Percentiles rank a stretch among this genome's conserved stretches.
Evolutionary conservation across 768 basidiomycete species (phyloP).

Genomic region (Ramaria rubella): DNA sequence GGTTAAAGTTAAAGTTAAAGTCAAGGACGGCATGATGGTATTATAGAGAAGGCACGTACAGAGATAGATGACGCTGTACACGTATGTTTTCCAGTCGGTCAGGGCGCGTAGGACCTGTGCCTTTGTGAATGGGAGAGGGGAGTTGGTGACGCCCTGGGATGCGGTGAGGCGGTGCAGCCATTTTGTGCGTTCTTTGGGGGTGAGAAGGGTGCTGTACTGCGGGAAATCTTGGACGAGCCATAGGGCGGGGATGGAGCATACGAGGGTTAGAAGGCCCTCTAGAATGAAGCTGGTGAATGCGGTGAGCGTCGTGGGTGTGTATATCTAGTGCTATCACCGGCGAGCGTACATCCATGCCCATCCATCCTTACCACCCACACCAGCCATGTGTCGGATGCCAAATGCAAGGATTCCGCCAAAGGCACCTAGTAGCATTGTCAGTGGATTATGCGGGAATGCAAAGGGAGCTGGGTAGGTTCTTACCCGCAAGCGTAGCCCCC

Average conservation of each 20-base stretch:
- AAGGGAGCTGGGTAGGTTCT: background rate
- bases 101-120: slow-evolving; percentile 22
- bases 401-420: slow-evolving; percentile 23
- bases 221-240: slow-evolving; percentile 36
- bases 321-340: background rate
- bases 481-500: slow-evolving; percentile 23
- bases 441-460: background rate
- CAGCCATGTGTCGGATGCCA: slow-evolving; percentile 21
- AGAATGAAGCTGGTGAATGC: slow-evolving; percentile 16
- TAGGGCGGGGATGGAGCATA: slow-evolving; percentile 15
- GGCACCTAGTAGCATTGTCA: slow-evolving; percentile 12
- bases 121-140: slow-evolving; percentile 25
- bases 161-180: slow-evolving; percentile 28
- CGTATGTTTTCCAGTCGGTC: slow-evolving; percentile 20
- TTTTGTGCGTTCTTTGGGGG: slow-evolving; percentile 25
- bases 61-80: slow-evolving; percentile 15
- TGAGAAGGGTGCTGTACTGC: slow-evolving; percentile 32
- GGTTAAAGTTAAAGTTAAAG: slow-evolving; percentile 17
- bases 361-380: slow-evolving; percentile 16
- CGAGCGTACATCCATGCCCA: slow-evolving; percentile 23
- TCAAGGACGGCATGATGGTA: background rate
- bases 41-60: background rate
- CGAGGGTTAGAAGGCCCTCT: slow-evolving; percentile 30
- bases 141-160: slow-evolving; percentile 30
- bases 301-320: background rate